phyloP scores from a whole-genome alignment of 2,329 filamentous ascomycete genomes.

The Cryphonectria naterciae region DNA sequence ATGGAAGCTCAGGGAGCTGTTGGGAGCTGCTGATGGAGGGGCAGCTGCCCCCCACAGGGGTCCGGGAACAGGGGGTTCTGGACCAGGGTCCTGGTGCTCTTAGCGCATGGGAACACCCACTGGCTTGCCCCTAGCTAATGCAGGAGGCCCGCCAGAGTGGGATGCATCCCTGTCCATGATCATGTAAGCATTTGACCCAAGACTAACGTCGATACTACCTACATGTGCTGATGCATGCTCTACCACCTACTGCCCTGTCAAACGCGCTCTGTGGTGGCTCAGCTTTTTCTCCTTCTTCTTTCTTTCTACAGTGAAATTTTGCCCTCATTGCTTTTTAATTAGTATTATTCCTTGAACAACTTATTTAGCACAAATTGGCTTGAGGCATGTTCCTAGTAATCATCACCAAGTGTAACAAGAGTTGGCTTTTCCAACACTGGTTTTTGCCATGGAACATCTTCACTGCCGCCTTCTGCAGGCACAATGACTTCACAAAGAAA shows the following conservation, averaged over 20 bases:
- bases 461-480: background rate
- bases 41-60: background rate
- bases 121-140: background rate
- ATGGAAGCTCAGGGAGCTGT: background rate
- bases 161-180: background rate
- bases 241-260: background rate
- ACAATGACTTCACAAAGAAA: background rate
- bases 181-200: background rate
- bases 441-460: background rate
- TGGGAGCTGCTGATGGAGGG: background rate
- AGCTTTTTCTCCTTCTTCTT: background rate
- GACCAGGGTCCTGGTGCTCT: background rate
- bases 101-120: background rate
- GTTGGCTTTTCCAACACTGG: background rate
- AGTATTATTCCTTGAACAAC: slow-evolving; percentile 2
- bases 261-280: no score
- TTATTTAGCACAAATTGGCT: background rate
- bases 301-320: no score
- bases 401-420: background rate
- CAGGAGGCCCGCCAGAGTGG: background rate
- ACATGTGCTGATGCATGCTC: background rate
- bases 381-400: background rate
- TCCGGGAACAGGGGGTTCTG: background rate
- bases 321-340: no score
- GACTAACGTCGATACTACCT: background rate